Percentiles rank a stretch among this genome's conserved stretches.
phyloP scores from a whole-genome alignment of 768 basidiomycete genomes.

The Solioccasus polychromus region DNA sequence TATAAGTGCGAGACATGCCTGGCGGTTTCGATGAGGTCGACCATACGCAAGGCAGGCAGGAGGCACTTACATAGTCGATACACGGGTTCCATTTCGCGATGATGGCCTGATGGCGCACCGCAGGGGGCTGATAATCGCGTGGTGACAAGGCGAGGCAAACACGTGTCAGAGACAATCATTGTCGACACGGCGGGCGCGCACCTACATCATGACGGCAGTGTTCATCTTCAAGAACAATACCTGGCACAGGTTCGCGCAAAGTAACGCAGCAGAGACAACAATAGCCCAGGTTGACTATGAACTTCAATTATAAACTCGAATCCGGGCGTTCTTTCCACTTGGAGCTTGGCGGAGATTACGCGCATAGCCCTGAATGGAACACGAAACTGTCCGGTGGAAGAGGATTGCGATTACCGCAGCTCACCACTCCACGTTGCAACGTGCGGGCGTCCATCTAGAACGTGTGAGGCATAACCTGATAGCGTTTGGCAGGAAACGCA shows the following conservation, averaged over 20 bases:
- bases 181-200: conserved; percentile 14
- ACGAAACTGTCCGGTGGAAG: not conserved
- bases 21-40: conserved; percentile 35
- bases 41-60: conserved; percentile 30
- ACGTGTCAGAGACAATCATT: conserved; percentile 23
- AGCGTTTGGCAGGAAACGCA: not conserved
- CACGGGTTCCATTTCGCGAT: conserved; percentile 19
- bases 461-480: not conserved
- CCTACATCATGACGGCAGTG: conserved; percentile 6
- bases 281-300: not conserved
- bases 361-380: conserved; percentile 14
- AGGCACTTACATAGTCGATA: conserved; percentile 16
- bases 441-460: not conserved
- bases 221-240: conserved; percentile 1
- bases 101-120: conserved; percentile 31
- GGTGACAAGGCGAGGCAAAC: conserved; percentile 27
- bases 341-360: conserved; percentile 21
- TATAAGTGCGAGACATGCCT: conserved; percentile 30
- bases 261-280: conserved; percentile 3
- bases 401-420: not conserved
- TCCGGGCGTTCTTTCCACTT: not conserved
- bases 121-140: conserved; percentile 36
- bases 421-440: conserved; percentile 5
- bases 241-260: conserved; percentile 16
- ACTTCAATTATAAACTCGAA: not conserved